Conservation (phyloP, 257 asterid genomes). For the Solanum habrochaites region DNA sequence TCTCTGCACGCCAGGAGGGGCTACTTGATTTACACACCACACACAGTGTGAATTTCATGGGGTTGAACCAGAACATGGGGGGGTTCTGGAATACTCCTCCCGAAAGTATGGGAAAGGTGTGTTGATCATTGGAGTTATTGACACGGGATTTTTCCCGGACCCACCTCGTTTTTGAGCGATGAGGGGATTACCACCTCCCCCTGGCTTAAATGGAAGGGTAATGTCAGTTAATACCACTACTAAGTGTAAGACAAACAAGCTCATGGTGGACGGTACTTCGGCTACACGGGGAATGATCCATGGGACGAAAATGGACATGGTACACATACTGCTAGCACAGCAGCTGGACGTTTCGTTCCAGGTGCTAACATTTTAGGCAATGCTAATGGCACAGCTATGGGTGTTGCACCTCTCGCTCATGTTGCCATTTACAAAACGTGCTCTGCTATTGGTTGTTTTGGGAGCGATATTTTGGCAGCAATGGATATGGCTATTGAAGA, state of each 20-base stretch:
- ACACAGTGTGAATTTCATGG: neutral
- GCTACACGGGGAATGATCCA: neutral
- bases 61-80: neutral
- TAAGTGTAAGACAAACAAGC: no score
- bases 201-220: no score
- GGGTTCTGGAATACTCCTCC: neutral
- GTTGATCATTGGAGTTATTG: neutral
- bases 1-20: neutral
- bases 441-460: fast-evolving
- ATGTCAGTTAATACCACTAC: no score
- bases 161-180: neutral
- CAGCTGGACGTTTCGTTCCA: no score
- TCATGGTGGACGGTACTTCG: neutral
- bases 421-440: neutral
- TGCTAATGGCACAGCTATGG: no score
- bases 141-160: neutral
- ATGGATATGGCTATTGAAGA: neutral
- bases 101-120: neutral
- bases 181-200: neutral
- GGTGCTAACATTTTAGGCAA: no score
- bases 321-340: no score
- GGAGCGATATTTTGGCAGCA: neutral
- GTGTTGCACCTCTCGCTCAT: no score
- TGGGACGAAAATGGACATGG: neutral
- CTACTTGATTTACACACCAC: neutral